Evolutionary conservation across 352 stramenopile species (phyloP), one percentile per base, ranked within the genome.

Genomic region (Phytophthora tentaculata): DNA sequence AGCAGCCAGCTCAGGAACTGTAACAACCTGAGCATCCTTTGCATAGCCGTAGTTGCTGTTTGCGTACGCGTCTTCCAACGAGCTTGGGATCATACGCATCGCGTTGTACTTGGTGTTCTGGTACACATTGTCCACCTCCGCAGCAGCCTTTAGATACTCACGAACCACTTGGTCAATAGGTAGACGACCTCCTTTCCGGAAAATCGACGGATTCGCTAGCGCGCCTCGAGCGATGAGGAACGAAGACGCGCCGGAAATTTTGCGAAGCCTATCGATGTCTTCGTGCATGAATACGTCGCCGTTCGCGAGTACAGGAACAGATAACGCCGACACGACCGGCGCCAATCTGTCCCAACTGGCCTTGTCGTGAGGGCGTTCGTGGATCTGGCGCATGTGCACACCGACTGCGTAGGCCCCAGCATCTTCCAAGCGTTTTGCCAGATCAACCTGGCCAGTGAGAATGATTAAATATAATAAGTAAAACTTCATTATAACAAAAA

Each of bases 21-120:
- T 90, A 41, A 91, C 81, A 35, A 72, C 61, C 28, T 41, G 49
- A 4, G 54, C 49, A 17, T 48, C 51, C 35, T 71, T 69, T 16
- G 56, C 29, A 53, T 70, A 76, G 26, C 63, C 67, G 47, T 64
- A 78, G 49, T 73, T 78, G 26, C 53, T 17, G 16, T 67, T 74
- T 41, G 61, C 56, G 39, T 64, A 71, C 8, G 66, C 71, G 24
- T 84, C 73, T n/a, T 91, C 81, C 23, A 75, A 73, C 43, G 88
- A 93, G 58, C 71, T 79, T 22, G 88, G 86, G 20, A 96, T 69
- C 88, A 96, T 96, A 24, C 88, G 83, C 60, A 78, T 90, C 29
- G 96, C 64, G 39, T 83, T 95, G 83, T 97, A 97, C 81, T 97
- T 97, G 63, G 88, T 92, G 76, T 97, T 97, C 56, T 95, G 87